Base-by-base conservation (phyloP, 495 filamentous ascomycete genomes). In the Xylaria venustula region DNA sequence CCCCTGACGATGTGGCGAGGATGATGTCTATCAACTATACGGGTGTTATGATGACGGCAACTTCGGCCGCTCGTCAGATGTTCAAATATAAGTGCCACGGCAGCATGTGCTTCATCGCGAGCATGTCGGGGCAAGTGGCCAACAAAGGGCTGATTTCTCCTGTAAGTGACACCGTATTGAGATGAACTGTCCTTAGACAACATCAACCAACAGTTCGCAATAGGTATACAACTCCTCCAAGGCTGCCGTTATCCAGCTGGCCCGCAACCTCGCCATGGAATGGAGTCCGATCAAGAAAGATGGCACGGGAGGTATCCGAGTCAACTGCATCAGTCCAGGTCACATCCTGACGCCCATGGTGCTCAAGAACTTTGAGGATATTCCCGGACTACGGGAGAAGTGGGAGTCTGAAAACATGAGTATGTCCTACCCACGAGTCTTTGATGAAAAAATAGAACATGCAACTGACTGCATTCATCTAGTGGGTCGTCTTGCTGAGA, bases 11-110 rank as follows among this genome's bases (percentile, higher is more conserved):
- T 65, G 83, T 87, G 61, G 84, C 84, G 55, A 78, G 79, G 54
- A 89, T 92, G 86, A 81, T 93, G 70, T 83, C 84, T 48, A 80
- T 90, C 54, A 93, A 93, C 66, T 87, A 90, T 62, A 90, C 87
- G 0, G 90, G 89, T 17, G 87, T 89, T 8, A 90, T 92, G 72
- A 85, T 91, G 80, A 88, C 88, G 1, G 83, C 89, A 0, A 83
- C 88, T 61, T 85, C 87, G 9, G 85, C 83, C 8, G 90, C 90
- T 14, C 82, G 86, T 65, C 83, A 90, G 67, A 93, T 93, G 88
- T 83, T 91, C 65, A 82, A 81, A 57, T 88, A 87, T 73, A 85
- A 85, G 41, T 86, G 81, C 46, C 83, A 83, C 23, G 88, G 88
- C n/a, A 86, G 84, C 63, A 90, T 93, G 61, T 84, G 81, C 28